These are phyloP conservation scores for Asterophora lycoperdoides DNA, from an alignment of 768 basidiomycete genomes.

Conservation along the genomic window DNA sequence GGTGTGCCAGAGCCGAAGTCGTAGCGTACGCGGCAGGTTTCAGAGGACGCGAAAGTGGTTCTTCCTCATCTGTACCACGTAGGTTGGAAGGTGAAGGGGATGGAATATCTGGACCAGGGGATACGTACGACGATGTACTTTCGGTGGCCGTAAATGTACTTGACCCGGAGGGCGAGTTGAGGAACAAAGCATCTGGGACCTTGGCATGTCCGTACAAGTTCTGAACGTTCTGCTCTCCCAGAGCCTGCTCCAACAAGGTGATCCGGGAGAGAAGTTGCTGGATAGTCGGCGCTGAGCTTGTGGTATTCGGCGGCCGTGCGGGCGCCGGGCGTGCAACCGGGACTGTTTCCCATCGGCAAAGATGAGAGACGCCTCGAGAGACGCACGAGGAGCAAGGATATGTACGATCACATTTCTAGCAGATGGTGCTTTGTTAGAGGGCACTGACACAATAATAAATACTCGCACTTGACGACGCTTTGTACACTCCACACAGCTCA, in stretches of 20 bases:
- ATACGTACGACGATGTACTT: slow-evolving; percentile 14
- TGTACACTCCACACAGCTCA: slow-evolving; percentile 55
- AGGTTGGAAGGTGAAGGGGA: not conserved
- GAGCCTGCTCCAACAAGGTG: slow-evolving; percentile 23
- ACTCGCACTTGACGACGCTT: slow-evolving; percentile 47
- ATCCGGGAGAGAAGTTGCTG: slow-evolving; percentile 25
- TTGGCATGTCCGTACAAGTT: slow-evolving; percentile 7
- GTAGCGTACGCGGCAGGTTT: slow-evolving; percentile 33
- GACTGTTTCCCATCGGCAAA: slow-evolving; percentile 44
- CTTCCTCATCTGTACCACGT: slow-evolving; percentile 10
- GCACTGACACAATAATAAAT: not conserved
- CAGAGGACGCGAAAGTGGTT: slow-evolving; percentile 9
- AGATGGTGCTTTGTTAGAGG: not conserved
- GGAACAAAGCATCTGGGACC: slow-evolving; percentile 3
- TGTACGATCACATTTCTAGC: slow-evolving; percentile 48
- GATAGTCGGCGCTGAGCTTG: slow-evolving; percentile 17
- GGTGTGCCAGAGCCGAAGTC: slow-evolving; percentile 37
- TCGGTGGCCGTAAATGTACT: slow-evolving; percentile 19
- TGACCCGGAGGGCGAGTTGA: slow-evolving; percentile 17
- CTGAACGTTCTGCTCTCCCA: slow-evolving; percentile 15
- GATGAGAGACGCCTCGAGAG: slow-evolving; percentile 36
- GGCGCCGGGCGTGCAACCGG: slow-evolving; percentile 40
- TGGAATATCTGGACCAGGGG: slow-evolving; percentile 12
- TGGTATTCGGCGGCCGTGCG: slow-evolving; percentile 28
- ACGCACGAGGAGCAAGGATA: slow-evolving; percentile 40